Base-by-base conservation (phyloP, 495 filamentous ascomycete genomes). In the Articulospora tetracladia region DNA sequence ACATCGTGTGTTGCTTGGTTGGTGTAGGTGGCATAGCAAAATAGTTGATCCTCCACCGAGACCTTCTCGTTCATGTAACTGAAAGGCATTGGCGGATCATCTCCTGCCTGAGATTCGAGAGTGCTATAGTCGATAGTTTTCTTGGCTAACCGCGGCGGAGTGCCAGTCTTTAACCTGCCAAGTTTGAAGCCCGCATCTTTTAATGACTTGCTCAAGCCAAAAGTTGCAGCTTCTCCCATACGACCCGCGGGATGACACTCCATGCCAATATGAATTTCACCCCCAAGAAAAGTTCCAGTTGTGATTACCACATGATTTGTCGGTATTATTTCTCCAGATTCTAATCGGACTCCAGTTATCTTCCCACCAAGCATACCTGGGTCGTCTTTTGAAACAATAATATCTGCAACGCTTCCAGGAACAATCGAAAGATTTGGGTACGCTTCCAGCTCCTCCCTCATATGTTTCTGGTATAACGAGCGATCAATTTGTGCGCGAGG, bases 401-500 rank as follows among this genome's bases (percentile, higher is more conserved):
- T 93, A 75, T 98, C 94, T 44, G 93, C 92, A 15, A 97, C 94
- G 62, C 86, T 97, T 1, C 88, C 92, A 67, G 90, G 86, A 44
- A 97, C 73, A 60, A 98, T 83, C 20, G 80, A 86, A 55, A 98
- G 70, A 57, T 90, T 89, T 39, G 85, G 77, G 59, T 95, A 97
- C 2, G 77, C 69, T 53, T 80, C 70, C 60, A 98, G 80, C 74
- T 98, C 94, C 67, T 90, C 88, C 57, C 84, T 85, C 94, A 98
- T 98, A 69, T 95, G 82, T 67, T 84, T 87, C 74, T 91, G 88
- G 72, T 98, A 98, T 26, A 98, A 76, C 54, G 84, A 83, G 57
- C 94, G 84, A 73, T 98, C 94, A 71, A 98, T 98, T 77, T 98
- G 94, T 56, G 94, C 94, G 57, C 94, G 83, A 1, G 92, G 94